These are phyloP conservation scores for Niebla homalea DNA, from an alignment of 495 filamentous ascomycete species.

Conservation along the genomic window DNA sequence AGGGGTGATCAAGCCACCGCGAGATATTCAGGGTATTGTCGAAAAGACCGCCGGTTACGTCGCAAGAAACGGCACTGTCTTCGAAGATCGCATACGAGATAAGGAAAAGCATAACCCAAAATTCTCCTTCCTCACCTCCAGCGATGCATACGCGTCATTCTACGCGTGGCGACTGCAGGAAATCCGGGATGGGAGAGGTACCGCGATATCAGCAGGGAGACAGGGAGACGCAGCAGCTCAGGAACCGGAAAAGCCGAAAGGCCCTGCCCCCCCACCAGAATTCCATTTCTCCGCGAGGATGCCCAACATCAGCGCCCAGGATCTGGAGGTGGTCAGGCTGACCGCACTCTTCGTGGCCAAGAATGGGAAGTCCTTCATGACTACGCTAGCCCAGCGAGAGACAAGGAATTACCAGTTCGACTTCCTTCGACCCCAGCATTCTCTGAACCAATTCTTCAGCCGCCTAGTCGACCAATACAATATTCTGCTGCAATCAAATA, in stretches of 20 bases:
- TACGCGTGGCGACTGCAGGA: slow-evolving; percentile 84
- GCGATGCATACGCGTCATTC: slow-evolving; percentile 76
- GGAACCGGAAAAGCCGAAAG: slow-evolving; percentile 56
- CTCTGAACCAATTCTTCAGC: slow-evolving; percentile 86
- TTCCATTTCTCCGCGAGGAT: slow-evolving; percentile 94
- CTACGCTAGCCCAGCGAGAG: slow-evolving; percentile 73
- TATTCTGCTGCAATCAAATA: slow-evolving; percentile 58
- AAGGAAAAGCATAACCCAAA: slow-evolving; percentile 79
- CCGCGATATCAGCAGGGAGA: slow-evolving; percentile 65
- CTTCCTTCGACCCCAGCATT: slow-evolving; percentile 91
- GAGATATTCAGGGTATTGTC: slow-evolving; percentile 67
- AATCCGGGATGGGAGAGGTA: slow-evolving; percentile 71
- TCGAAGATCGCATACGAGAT: slow-evolving; percentile 81
- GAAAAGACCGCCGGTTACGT: slow-evolving; percentile 97
- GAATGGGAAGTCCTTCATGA: slow-evolving; percentile 84
- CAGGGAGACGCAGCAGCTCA: slow-evolving; percentile 44
- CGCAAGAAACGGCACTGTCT: slow-evolving; percentile 63
- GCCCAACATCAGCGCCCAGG: slow-evolving; percentile 91
- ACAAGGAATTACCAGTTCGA: slow-evolving; percentile 91
- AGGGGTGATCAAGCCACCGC: slow-evolving; percentile 74
- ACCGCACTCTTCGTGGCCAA: slow-evolving; percentile 86
- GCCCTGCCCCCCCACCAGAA: slow-evolving; percentile 74
- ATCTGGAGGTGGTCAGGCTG: slow-evolving; percentile 82
- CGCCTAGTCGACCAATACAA: slow-evolving; percentile 88
- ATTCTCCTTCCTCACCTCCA: slow-evolving; percentile 72